Evolutionary conservation across 805 yeast genomes (phyloP), one percentile per base, ranked within the genome.

Genomic region (Sporopachydermia lactativora): DNA sequence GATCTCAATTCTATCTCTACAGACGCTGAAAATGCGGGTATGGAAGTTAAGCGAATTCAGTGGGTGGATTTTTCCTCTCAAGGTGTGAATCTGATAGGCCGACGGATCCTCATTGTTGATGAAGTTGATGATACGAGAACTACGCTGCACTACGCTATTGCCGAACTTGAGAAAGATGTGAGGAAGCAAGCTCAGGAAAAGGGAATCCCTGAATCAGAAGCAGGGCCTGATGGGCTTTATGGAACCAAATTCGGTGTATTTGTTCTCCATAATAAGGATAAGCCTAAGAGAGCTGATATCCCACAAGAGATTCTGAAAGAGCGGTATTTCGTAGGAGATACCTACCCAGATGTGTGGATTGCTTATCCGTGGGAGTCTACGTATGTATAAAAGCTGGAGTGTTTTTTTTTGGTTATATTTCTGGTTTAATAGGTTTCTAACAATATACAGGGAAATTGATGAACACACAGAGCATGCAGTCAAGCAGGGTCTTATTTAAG

Each of bases 111-210:
- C 53, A 75, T 81, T 43, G 81, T 81, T 38, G 94, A 81, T 55
- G 94, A 81, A 58, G 94, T 81, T 37, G 94, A 81, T 58, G 94
- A 81, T 56, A 81, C 94, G 17, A 71, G 94, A 66, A 81, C 88
- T 36, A 81, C 94, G 19, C 66, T 81, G 44, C 88, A 81, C 53
- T 81, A 81, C 52, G 92, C 92, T 3, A 66, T 81, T 34, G 66
- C 73, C 41, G 94, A 81, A 55, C 64, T 81, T 54, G 71, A 78
- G 54, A 76, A 77, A 52, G 94, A 81, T 59, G 77, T 81, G 35
- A 73, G 51, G 6, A 68, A 64, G 35, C 85, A 79, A 60, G 74
- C 79, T 35, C 52, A 62, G 41, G 74, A 66, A 15, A 55, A 62
- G 45, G 74, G 75, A 36, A 60, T 72, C 47, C 66, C 65, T 36